Percentiles rank a stretch among this genome's conserved stretches.
phyloP scores from a whole-genome alignment of 2,329 filamentous ascomycete species.

The Fusarium transvaalense region DNA sequence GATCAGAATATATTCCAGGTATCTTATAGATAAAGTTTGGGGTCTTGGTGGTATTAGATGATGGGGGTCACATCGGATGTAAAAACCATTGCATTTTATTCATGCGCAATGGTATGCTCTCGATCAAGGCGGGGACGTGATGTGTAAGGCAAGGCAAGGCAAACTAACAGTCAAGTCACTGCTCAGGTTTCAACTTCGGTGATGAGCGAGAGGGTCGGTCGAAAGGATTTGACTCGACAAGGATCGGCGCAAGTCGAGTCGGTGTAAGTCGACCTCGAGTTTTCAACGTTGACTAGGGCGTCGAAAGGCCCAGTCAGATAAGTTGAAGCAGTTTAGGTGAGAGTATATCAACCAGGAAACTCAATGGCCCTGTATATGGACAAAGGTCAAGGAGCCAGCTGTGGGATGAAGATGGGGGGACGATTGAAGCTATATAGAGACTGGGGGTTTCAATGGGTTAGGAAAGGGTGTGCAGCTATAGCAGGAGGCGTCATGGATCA shows the following conservation, averaged over 20 bases:
- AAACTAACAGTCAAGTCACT: constrained; percentile 38
- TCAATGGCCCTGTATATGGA: constrained; percentile 42
- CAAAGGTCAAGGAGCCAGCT: constrained; percentile 26
- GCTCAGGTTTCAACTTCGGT: constrained; percentile 20
- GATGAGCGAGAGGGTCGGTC: constrained; percentile 5
- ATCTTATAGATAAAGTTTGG: background rate
- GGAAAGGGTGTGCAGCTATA: constrained; percentile 34
- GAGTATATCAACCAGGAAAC: constrained; percentile 45
- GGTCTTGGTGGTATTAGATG: background rate
- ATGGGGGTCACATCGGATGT: background rate
- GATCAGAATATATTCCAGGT: constrained; percentile 17
- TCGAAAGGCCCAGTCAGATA: constrained; percentile 3
- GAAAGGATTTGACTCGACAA: constrained; percentile 10
- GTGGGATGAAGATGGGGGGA: constrained; percentile 32
- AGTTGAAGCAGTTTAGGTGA: constrained; percentile 21
- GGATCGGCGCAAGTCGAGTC: constrained; percentile 12
- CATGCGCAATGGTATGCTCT: background rate
- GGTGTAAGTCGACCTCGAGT: constrained; percentile 7
- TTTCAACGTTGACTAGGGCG: constrained; percentile 22
- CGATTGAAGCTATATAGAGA: constrained; percentile 49
- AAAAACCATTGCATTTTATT: constrained; percentile 6
- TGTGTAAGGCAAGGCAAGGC: constrained; percentile 1
- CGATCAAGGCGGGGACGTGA: background rate
- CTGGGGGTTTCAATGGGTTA: constrained; percentile 38
- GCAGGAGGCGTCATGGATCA: constrained; percentile 19